Conservation (phyloP, 73 alveolate species). For the Symbiodinium pilosum region DNA sequence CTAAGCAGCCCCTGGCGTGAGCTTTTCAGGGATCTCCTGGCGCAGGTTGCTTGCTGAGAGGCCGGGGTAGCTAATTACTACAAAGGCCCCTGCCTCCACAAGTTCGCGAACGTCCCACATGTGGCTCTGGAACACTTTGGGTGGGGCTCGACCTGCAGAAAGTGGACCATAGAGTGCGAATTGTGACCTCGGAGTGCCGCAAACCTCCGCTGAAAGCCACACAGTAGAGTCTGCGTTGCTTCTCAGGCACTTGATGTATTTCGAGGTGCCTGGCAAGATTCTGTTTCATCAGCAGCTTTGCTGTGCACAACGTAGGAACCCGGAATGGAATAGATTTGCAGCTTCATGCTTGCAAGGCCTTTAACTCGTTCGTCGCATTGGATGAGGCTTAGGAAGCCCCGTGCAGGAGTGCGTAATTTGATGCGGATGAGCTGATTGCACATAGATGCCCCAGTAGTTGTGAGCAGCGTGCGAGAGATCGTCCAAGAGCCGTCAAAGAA, state of each 20-base stretch:
- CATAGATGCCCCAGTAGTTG: conserved; percentile 18
- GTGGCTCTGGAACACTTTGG: conserved; percentile 46
- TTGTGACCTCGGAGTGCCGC: conserved; percentile 5
- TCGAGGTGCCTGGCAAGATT: background rate
- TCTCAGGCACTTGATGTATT: background rate
- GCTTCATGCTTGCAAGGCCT: conserved; percentile 19
- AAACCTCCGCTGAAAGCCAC: background rate
- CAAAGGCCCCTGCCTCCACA: conserved; percentile 21
- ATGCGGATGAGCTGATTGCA: background rate
- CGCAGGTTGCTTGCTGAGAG: too few relatives aligned
- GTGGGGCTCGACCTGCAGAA: background rate
- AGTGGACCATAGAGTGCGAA: conserved; percentile 66
- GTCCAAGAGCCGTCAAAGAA: conserved; percentile 41
- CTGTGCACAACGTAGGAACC: background rate
- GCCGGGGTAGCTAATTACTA: too few relatives aligned
- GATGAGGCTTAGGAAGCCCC: conserved; percentile 42
- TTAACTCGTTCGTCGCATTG: conserved; percentile 29
- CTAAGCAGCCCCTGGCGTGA: conserved; percentile 36
- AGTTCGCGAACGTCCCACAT: conserved; percentile 44
- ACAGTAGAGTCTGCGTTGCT: background rate
- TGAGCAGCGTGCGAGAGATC: background rate
- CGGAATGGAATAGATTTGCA: background rate
- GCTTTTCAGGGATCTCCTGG: conserved; percentile 59
- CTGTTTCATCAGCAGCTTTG: background rate
- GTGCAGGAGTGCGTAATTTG: background rate